Conservation (phyloP, 192 early-diverging fungal species). For the Entophlyctis luteolus region DNA sequence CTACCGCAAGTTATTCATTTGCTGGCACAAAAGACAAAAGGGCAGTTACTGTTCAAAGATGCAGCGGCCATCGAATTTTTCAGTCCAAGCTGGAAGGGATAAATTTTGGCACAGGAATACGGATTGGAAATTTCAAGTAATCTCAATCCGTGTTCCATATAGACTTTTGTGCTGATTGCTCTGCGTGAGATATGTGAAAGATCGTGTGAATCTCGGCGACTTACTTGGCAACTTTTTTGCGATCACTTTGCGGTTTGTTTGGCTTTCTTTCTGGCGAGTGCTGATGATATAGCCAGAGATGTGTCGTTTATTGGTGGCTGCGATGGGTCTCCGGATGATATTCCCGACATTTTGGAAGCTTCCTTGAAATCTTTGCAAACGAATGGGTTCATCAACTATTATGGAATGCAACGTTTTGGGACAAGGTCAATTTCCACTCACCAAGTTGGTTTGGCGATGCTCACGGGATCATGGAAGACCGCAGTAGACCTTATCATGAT, state of each 20-base stretch:
- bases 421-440: conserved; percentile 77
- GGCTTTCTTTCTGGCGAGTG: no score
- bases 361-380: conserved; percentile 64
- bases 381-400: conserved; percentile 95
- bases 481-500: conserved; percentile 78
- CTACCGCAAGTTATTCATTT: conserved; percentile 63
- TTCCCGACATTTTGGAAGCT: conserved; percentile 33
- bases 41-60: conserved; percentile 80
- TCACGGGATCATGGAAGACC: conserved; percentile 66
- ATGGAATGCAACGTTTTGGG: conserved; percentile 97
- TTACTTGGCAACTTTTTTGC: conserved; percentile 85
- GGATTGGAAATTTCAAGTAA: conserved; percentile 19
- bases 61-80: conserved; percentile 63
- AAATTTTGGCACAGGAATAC: background rate
- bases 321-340: no score
- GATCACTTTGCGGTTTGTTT: conserved; percentile 66
- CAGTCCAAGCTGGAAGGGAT: conserved; percentile 50
- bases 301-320: no score
- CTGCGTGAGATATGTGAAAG: conserved; percentile 43
- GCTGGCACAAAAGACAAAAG: conserved; percentile 95
- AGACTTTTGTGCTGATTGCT: background rate
- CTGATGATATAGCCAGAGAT: no score
- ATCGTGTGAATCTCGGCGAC: conserved; percentile 77
- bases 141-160: background rate
- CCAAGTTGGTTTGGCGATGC: conserved; percentile 69